Evolutionary conservation across 768 basidiomycete genomes (phyloP).

Genomic region (Mycena galericulata): DNA sequence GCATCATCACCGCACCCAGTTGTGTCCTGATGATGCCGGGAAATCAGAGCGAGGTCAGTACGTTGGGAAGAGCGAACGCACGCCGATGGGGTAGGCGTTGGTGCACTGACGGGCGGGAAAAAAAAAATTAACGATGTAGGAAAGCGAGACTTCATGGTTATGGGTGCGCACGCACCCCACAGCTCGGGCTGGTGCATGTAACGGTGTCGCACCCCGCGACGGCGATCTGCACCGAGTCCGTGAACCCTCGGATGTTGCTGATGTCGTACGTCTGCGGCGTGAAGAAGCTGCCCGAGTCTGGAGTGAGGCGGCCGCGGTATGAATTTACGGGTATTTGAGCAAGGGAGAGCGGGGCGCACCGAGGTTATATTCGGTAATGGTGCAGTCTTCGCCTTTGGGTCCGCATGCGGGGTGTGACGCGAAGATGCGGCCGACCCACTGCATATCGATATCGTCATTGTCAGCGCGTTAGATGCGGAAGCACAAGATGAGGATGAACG

Average conservation of each 20-base stretch:
- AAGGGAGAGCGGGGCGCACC: slow-evolving; percentile 46
- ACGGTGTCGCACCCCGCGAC: slow-evolving; percentile 54
- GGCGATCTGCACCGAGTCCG: slow-evolving; percentile 49
- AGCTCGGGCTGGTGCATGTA: slow-evolving; percentile 52
- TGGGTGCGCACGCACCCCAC: slow-evolving; percentile 37
- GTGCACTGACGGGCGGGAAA: neutral
- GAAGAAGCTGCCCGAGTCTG: slow-evolving; percentile 34
- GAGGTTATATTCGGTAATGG: slow-evolving; percentile 54
- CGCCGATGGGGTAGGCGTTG: neutral
- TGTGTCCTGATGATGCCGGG: slow-evolving; percentile 42
- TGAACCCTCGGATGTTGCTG: slow-evolving; percentile 58
- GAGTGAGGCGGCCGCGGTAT: neutral
- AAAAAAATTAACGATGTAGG: neutral
- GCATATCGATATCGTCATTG: too few relatives aligned
- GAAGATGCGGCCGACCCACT: slow-evolving; percentile 59
- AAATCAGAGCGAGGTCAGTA: neutral
- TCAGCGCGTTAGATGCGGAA: neutral
- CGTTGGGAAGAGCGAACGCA: neutral
- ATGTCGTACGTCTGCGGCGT: slow-evolving; percentile 54
- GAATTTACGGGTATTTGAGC: slow-evolving; percentile 36
- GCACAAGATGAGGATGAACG: neutral
- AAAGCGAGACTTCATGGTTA: too few relatives aligned
- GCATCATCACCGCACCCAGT: slow-evolving; percentile 53
- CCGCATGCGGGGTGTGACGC: slow-evolving; percentile 52
- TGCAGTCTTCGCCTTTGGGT: slow-evolving; percentile 52